These are phyloP conservation scores for Gloeopeniophorella convolvens DNA, from an alignment of 768 basidiomycete species.

Conservation along the genomic window DNA sequence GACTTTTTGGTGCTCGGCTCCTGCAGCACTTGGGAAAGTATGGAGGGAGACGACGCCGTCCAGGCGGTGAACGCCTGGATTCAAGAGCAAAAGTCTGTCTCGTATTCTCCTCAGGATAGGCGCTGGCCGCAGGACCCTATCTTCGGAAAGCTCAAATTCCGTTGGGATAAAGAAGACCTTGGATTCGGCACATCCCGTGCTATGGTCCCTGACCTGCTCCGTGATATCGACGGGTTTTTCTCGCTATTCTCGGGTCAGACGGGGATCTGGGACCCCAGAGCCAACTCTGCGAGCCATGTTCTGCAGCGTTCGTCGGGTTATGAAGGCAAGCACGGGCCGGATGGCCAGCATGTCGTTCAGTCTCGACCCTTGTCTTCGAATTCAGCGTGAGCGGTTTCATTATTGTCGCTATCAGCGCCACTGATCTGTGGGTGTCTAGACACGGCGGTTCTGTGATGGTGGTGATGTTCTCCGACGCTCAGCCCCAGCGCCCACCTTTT, in stretches of 20 bases:
- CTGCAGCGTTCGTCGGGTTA: no score
- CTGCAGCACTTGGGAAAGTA: background rate
- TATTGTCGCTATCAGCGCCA: no score
- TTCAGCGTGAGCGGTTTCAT: no score
- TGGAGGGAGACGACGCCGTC: slow-evolving; percentile 1
- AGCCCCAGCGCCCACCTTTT: background rate
- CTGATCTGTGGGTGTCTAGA: no score
- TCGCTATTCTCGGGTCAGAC: no score
- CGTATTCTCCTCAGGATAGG: no score
- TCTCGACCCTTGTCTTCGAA: no score
- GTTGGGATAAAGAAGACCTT: background rate
- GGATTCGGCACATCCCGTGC: background rate
- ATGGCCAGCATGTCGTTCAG: no score
- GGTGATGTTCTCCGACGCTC: background rate
- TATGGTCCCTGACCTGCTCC: slow-evolving; percentile 1
- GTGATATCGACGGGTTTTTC: background rate
- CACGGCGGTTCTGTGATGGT: background rate
- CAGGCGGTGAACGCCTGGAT: slow-evolving; percentile 9
- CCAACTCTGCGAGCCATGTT: background rate
- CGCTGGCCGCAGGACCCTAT: background rate
- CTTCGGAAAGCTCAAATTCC: background rate
- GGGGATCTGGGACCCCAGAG: background rate
- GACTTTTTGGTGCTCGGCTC: slow-evolving; percentile 11
- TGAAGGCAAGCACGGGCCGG: no score
- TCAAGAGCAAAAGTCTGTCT: slow-evolving; percentile 1